A percentile compares a stretch with the other conserved stretches of the same genome.
Conservation (phyloP, 108 stramenopile species). For the Cyclotella baltica region DNA sequence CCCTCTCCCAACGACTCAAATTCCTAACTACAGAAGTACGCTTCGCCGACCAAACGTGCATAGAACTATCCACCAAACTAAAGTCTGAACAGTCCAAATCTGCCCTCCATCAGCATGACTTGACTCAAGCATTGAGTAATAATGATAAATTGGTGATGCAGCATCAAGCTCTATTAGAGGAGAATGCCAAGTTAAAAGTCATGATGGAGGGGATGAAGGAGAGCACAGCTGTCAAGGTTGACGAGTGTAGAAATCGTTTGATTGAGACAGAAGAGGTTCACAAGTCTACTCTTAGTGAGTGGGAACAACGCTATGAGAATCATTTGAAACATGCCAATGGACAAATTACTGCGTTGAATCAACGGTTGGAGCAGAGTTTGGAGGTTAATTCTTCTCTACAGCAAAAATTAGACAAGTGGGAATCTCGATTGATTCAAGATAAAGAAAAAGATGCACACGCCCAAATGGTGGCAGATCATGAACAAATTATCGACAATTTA, state of each 20-base stretch:
- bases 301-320: constrained; percentile 34
- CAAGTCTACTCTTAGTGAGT: constrained; percentile 12
- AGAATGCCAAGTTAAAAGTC: constrained; percentile 38
- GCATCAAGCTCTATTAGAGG: constrained; percentile 30
- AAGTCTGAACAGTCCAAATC: constrained; percentile 39
- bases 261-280: constrained; percentile 25
- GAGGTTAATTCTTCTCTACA: constrained; percentile 32
- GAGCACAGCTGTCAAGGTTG: constrained; percentile 20
- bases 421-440: constrained; percentile 24
- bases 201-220: constrained; percentile 32
- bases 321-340: constrained; percentile 33
- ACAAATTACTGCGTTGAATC: constrained; percentile 44
- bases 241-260: constrained; percentile 32
- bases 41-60: constrained; percentile 89
- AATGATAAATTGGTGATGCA: constrained; percentile 10
- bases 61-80: constrained; percentile 66
- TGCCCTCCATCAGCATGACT: constrained; percentile 6
- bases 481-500: constrained; percentile 31
- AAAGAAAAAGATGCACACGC: constrained; percentile 2
- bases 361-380: constrained; percentile 27
- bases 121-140: constrained; percentile 20
- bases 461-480: too few species aligned
- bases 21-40: constrained; percentile 85
- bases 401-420: constrained; percentile 34
- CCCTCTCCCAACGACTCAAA: constrained; percentile 76